Base-by-base conservation (phyloP, 192 early-diverging fungal species). In the Chytriomyces sp. region DNA sequence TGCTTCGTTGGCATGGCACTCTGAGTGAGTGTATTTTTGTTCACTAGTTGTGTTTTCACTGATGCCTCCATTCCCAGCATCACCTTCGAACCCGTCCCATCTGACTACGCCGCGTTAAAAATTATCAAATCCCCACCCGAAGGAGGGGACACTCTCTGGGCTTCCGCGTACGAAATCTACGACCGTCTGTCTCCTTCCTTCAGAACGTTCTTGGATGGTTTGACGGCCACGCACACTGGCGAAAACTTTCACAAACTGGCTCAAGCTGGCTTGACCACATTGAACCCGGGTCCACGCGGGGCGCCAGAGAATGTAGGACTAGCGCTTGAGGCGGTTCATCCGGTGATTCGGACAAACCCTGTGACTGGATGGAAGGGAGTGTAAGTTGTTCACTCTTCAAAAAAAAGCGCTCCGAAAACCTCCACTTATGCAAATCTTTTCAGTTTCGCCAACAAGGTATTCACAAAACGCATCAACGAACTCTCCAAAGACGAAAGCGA, bases 71-170 rank as follows among this genome's bases (percentile, higher is more conserved):
- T 7, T 46, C 9, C 24, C 60, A 72, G 63, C 79, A 81, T 91
- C 48, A 82, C 83, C 0, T 91, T 86, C 72, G 90, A 91, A 64
- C 61, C 69, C 3, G 79, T 87, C 50, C 90, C 90, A 8, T 79
- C 90, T 24, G 83, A 85, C 45, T 80, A 80, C 46, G 84, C 90
- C 35, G 81, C 86, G 20, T 77, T 91, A 43, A 82, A 82, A 44
- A 77, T 91, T 45, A 49, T 65, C n/a, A 84, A 87, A 26, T 62
- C 72, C 7, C 80, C 86, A 24, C 79, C 85, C 7, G 79, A 79
- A 5, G 82, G 77, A 18, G 90, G 88, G 18, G 90, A 91, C 81
- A 91, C 89, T 0, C 53, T 89, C 20, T 91, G 89, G 90, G 77
- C 83, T 2, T 81, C 77, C 66, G 81, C 81, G 5, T 91, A 91